These are phyloP conservation scores for Groenewaldozyma sp. DNA, from an alignment of 1,139 yeast species.

Conservation along the genomic window DNA sequence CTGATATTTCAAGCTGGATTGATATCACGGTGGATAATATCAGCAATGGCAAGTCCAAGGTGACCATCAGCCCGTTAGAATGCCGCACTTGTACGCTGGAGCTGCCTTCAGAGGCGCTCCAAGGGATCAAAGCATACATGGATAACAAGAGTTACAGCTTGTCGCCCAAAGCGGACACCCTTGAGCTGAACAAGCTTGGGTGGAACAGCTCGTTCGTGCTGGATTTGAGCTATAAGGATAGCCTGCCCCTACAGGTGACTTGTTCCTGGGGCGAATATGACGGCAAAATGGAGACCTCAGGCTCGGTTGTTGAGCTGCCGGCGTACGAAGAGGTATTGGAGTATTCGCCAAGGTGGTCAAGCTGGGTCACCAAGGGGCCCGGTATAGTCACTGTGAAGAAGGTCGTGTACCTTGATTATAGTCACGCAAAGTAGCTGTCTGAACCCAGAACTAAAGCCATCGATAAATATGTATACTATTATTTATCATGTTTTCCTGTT, in stretches of 20 bases:
- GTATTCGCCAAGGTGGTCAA: conserved; percentile 54
- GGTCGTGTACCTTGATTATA: conserved; percentile 2
- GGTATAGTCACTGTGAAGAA: conserved; percentile 53
- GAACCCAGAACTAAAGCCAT: background rate
- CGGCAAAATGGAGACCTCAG: conserved; percentile 24
- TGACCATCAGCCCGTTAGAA: conserved; percentile 3
- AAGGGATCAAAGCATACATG: conserved; percentile 9
- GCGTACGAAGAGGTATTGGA: conserved; percentile 59
- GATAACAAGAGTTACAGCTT: too few relatives aligned
- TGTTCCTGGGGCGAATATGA: conserved; percentile 74
- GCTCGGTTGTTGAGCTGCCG: conserved; percentile 40
- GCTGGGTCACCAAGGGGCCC: conserved; percentile 55
- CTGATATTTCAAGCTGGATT: conserved; percentile 4
- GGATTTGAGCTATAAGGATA: conserved; percentile 40
- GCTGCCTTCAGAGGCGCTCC: conserved; percentile 1
- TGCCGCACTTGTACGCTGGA: conserved; percentile 3
- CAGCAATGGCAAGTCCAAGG: conserved; percentile 3
- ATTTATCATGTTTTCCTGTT: background rate
- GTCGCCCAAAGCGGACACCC: conserved; percentile 16
- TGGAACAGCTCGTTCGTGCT: conserved; percentile 51
- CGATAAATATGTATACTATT: background rate
- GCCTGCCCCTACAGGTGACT: conserved; percentile 45
- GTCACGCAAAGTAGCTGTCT: conserved; percentile 30
- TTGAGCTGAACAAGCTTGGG: conserved; percentile 59
- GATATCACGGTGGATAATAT: background rate